A percentile compares a stretch with the other conserved stretches of the same genome.
phyloP scores from a whole-genome alignment of 2,329 filamentous ascomycete genomes.

The Neodidymelliopsis sp. region DNA sequence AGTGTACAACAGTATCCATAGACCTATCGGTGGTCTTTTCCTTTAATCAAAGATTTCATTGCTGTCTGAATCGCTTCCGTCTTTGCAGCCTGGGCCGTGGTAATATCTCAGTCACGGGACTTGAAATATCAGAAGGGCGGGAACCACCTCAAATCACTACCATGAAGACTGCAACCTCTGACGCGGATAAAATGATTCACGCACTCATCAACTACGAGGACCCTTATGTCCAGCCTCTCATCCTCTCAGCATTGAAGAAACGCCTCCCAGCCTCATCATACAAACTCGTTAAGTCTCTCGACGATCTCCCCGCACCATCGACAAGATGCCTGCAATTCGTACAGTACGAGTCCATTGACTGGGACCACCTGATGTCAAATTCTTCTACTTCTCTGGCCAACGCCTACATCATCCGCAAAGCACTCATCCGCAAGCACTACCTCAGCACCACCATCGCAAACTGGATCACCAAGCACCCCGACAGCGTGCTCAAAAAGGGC shows the following conservation, averaged over 20 bases:
- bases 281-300: slow-evolving; percentile 62
- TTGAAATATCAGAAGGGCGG: slow-evolving; percentile 1
- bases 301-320: slow-evolving; percentile 56
- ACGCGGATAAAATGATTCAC: slow-evolving; percentile 58
- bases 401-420: slow-evolving; percentile 94
- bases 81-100: background rate
- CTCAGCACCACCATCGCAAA: slow-evolving; percentile 82
- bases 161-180: slow-evolving; percentile 19
- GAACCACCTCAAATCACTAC: background rate
- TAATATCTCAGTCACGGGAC: background rate
- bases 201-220: slow-evolving; percentile 87
- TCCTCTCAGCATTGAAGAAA: slow-evolving; percentile 73
- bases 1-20: slow-evolving; percentile 21
- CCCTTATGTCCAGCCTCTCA: slow-evolving; percentile 85
- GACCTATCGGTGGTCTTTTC: slow-evolving; percentile 13
- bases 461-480: slow-evolving; percentile 85
- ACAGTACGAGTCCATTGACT: slow-evolving; percentile 88
- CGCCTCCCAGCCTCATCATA: slow-evolving; percentile 64
- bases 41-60: slow-evolving; percentile 6
- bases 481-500: slow-evolving; percentile 71
- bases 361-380: slow-evolving; percentile 73
- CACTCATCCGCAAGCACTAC: slow-evolving; percentile 95
- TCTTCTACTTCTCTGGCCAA: slow-evolving; percentile 74
- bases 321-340: slow-evolving; percentile 76
- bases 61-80: background rate